phyloP scores from a whole-genome alignment of 2,329 filamentous ascomycete species.

The Fusarium hainanense region DNA sequence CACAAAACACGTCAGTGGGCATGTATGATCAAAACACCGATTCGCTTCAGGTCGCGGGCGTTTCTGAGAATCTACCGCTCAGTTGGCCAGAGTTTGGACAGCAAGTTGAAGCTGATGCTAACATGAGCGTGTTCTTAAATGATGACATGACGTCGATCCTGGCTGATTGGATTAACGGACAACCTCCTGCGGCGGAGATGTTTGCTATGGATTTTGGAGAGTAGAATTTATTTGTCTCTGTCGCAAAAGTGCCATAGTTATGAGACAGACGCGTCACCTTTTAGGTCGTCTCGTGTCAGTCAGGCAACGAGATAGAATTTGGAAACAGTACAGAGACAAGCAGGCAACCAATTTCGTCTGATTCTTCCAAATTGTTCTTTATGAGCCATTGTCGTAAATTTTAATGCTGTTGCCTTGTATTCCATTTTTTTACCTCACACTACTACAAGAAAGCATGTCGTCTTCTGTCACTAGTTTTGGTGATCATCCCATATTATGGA shows the following conservation, averaged over 20 bases:
- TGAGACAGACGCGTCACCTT: neutral
- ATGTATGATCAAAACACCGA: slow-evolving; percentile 32
- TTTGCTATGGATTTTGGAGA: slow-evolving; percentile 31
- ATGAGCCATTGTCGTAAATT: neutral
- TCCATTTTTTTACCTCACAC: neutral
- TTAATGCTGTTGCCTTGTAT: slow-evolving; percentile 1
- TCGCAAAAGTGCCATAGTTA: neutral
- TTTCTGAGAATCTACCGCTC: slow-evolving; percentile 12
- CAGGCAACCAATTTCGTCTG: neutral
- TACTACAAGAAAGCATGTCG: neutral
- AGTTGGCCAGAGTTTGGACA: slow-evolving; percentile 16
- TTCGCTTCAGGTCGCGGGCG: slow-evolving; percentile 27
- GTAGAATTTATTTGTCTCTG: neutral
- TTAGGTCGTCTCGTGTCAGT: neutral
- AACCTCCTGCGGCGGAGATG: slow-evolving; percentile 27
- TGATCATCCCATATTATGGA: neutral
- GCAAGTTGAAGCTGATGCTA: neutral
- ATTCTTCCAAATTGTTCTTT: neutral
- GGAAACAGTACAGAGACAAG: neutral
- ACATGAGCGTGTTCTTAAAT: slow-evolving; percentile 6
- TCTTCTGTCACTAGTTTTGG: neutral
- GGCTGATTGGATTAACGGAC: slow-evolving; percentile 36
- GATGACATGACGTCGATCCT: slow-evolving; percentile 34
- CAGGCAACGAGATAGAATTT: neutral
- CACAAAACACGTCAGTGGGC: slow-evolving; percentile 29